Evolutionary conservation across 495 filamentous ascomycete species (phyloP), one percentile per base, ranked within the genome.

Genomic region (Pyrenula massariospora): DNA sequence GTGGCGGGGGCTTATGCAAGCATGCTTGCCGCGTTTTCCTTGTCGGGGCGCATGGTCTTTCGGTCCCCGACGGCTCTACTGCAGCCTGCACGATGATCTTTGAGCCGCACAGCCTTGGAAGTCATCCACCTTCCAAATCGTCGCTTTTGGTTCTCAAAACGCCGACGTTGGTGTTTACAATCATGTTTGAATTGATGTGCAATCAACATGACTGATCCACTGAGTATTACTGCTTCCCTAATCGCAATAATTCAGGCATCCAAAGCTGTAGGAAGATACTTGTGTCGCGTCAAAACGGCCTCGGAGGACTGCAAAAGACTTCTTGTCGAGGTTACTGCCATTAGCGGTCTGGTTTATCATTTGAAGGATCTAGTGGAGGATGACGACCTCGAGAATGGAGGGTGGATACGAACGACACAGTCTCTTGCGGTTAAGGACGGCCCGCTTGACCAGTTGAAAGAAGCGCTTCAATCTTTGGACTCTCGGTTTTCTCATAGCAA

Each of bases 281-380:
- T 42, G 8, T 59, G 20, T 25, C 25, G 36, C 52, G 56, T 59
- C 21, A 56, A 24, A 23, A 22, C 49, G 23, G 55, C 55, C 25
- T 50, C 48, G 24, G 21, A 59, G 22, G 49, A 59, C 48, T 56
- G 48, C 47, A 56, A 53, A 19, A 31, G 57, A 23, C 23, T 60
- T 52, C 31, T 60, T 12, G 55, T 0, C 49, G 55, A 55, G 1
- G 50, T 60, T 54, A 42, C 48, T 52, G 50, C 51, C 56, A 54
- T 59, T 56, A 59, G 54, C 56, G 22, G 54, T 25, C 22, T 56
- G 51, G 42, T 3, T 15, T 50, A 20, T 12, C 52, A 59, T 42
- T 54, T 53, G 1, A 22, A 1, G 56, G 42, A n/a, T 42, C 12
- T 47, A 42, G 53, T 23, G 48, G 31, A 42, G 5, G 31, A 42